Conservation (phyloP, 805 yeast species). For the Barnettozyma sp. region DNA sequence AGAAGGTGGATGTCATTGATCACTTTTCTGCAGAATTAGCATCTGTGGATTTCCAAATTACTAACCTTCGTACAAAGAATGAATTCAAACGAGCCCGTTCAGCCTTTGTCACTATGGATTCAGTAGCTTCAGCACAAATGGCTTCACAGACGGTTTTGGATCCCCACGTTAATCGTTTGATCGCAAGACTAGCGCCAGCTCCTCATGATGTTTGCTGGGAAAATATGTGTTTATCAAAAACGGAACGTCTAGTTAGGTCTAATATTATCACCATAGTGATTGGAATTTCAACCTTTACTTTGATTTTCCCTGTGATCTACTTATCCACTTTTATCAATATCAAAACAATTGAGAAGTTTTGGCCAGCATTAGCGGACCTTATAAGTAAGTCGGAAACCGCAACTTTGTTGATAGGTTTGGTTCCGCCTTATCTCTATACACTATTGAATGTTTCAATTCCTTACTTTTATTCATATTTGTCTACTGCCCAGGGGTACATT, state of each 20-base stretch:
- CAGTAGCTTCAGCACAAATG: slow-evolving; percentile 94
- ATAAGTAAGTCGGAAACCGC: slow-evolving; percentile 60
- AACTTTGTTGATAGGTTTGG: slow-evolving; percentile 72
- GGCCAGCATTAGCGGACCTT: slow-evolving; percentile 76
- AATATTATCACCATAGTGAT: slow-evolving; percentile 33
- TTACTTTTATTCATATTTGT: slow-evolving; percentile 63
- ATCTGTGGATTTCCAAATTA: slow-evolving; percentile 63
- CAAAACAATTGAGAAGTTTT: slow-evolving; percentile 70
- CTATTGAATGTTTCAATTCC: slow-evolving; percentile 79
- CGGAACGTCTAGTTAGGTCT: slow-evolving; percentile 55
- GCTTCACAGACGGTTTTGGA: slow-evolving; percentile 92
- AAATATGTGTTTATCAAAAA: slow-evolving; percentile 70
- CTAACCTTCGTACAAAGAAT: slow-evolving; percentile 58
- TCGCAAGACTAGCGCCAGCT: slow-evolving; percentile 86
- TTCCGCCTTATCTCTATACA: slow-evolving; percentile 90
- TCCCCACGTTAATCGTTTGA: slow-evolving; percentile 77
- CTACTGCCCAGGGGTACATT: slow-evolving; percentile 74
- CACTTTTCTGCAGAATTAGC: slow-evolving; percentile 61
- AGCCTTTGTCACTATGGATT: slow-evolving; percentile 91
- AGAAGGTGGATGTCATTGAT: slow-evolving; percentile 73
- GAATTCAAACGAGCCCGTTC: slow-evolving; percentile 72
- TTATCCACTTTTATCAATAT: slow-evolving; percentile 75
- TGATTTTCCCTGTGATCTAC: slow-evolving; percentile 79
- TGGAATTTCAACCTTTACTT: slow-evolving; percentile 53
- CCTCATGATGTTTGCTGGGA: slow-evolving; percentile 95